phyloP scores from a whole-genome alignment of 2,329 filamentous ascomycete genomes.

The Penicillium verrucosum region DNA sequence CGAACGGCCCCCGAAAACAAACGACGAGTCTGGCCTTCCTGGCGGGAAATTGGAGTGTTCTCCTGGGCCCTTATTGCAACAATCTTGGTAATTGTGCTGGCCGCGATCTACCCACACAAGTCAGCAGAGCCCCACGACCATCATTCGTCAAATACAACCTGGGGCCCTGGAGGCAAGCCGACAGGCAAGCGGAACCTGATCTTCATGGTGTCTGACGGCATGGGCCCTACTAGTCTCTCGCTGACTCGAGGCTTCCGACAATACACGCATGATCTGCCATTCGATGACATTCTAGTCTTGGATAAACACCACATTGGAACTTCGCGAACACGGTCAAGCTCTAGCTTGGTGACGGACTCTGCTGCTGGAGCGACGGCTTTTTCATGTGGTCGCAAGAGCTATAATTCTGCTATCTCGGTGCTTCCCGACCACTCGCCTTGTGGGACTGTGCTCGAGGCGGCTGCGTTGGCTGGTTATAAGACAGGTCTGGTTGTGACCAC shows the following conservation, averaged over 20 bases:
- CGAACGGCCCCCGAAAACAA: slow-evolving; percentile 28
- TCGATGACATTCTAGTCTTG: slow-evolving; percentile 71
- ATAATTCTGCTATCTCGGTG: slow-evolving; percentile 93
- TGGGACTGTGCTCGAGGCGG: slow-evolving; percentile 89
- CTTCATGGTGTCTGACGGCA: slow-evolving; percentile 99
- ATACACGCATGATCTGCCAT: slow-evolving; percentile 67
- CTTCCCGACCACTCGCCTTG: slow-evolving; percentile 82
- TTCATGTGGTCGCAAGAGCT: slow-evolving; percentile 87
- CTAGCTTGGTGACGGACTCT: slow-evolving; percentile 86
- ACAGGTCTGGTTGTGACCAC: slow-evolving; percentile 96
- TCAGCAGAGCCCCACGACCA: slow-evolving; percentile 41
- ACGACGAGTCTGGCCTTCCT: slow-evolving; percentile 53
- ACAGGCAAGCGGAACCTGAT: slow-evolving; percentile 83
- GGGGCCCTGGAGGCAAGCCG: slow-evolving; percentile 44
- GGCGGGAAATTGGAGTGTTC: slow-evolving; percentile 74
- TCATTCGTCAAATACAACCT: slow-evolving; percentile 26
- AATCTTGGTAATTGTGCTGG: slow-evolving; percentile 71
- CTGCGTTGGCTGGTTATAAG: slow-evolving; percentile 84
- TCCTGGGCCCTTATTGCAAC: slow-evolving; percentile 81
- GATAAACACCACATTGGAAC: slow-evolving; percentile 89
- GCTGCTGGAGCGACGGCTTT: slow-evolving; percentile 98
- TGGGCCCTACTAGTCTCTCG: slow-evolving; percentile 89
- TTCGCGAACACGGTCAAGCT: slow-evolving; percentile 79
- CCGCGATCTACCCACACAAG: slow-evolving; percentile 73
- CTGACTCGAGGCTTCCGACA: slow-evolving; percentile 86